Evolutionary conservation across 345 rosid genomes (phyloP).

Genomic region (Acer negundo): DNA sequence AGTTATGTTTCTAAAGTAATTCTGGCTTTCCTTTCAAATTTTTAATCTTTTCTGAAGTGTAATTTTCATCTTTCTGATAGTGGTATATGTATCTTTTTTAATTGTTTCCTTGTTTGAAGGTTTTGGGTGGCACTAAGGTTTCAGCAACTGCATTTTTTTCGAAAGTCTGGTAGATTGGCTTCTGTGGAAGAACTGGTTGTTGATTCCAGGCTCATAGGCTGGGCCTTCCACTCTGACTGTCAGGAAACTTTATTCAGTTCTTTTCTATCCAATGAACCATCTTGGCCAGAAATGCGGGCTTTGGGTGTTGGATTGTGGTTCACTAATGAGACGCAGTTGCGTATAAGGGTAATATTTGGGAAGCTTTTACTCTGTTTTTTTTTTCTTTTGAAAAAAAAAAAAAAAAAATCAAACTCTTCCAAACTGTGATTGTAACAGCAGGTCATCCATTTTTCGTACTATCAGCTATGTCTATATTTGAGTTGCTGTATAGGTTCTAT

Average conservation of each 20-base stretch:
- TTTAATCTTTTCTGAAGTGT: background rate
- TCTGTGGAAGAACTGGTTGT: constrained; percentile 60
- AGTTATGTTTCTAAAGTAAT: background rate
- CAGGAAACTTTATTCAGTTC: constrained; percentile 69
- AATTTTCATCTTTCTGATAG: constrained; percentile 5
- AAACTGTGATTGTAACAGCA: constrained; percentile 5
- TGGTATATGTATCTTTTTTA: constrained; percentile 13
- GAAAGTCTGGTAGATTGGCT: constrained; percentile 60
- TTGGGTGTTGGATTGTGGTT: constrained; percentile 94
- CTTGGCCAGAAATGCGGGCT: constrained; percentile 83
- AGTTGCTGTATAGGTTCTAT: background rate
- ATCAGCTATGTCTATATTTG: background rate
- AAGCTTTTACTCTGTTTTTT: constrained; percentile 9
- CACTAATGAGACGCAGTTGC: constrained; percentile 63
- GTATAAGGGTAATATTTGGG: constrained; percentile 57
- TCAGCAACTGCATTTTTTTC: constrained; percentile 58
- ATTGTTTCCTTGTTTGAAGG: constrained; percentile 46
- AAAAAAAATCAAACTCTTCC: background rate
- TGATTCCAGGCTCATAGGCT: constrained; percentile 66
- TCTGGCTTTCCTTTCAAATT: background rate
- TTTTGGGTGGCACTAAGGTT: constrained; percentile 83
- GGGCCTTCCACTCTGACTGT: constrained; percentile 96
- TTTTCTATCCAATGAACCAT: constrained; percentile 69
- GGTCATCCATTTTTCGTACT: constrained; percentile 2
- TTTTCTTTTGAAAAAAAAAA: background rate